phyloP scores from a whole-genome alignment of 495 filamentous ascomycete genomes.

The Neurospora sp. region DNA sequence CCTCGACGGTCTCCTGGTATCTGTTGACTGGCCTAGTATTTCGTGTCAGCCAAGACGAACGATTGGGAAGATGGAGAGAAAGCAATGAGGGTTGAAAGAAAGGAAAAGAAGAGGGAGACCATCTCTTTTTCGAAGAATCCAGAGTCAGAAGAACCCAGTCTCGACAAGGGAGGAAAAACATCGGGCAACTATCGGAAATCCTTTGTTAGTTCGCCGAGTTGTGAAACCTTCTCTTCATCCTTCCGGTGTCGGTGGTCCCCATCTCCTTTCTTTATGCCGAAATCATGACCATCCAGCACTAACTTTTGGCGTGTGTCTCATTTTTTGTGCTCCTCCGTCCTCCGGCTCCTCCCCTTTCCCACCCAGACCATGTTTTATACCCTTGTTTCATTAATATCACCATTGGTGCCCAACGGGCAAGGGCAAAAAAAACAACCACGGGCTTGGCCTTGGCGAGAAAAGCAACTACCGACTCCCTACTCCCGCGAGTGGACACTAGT shows the following conservation, averaged over 20 bases:
- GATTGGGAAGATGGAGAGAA: not conserved
- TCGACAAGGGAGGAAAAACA: not conserved
- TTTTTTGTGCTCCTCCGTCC: not conserved
- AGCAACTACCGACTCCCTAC: not conserved
- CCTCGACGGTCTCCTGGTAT: not conserved
- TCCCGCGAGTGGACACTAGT: not conserved
- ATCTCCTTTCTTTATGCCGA: not conserved
- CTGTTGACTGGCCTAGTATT: not conserved
- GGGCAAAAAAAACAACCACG: not conserved
- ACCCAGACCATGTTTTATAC: not conserved
- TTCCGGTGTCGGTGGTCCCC: not conserved
- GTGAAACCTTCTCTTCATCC: not conserved
- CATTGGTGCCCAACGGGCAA: not conserved
- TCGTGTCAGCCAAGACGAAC: not conserved
- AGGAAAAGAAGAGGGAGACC: not conserved
- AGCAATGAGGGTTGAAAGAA: not conserved
- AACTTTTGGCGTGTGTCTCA: not conserved
- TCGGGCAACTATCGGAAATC: not conserved
- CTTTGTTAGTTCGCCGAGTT: not conserved
- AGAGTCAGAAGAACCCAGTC: not conserved
- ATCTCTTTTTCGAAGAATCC: not conserved
- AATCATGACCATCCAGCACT: not conserved
- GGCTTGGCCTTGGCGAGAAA: not conserved
- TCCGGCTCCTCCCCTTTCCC: not conserved
- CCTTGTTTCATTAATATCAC: not conserved